Percentiles rank a stretch among this genome's conserved stretches.
These are phyloP conservation scores for Martiniozyma asiatica DNA, from an alignment of 1,139 yeast species.

Conservation along the genomic window DNA sequence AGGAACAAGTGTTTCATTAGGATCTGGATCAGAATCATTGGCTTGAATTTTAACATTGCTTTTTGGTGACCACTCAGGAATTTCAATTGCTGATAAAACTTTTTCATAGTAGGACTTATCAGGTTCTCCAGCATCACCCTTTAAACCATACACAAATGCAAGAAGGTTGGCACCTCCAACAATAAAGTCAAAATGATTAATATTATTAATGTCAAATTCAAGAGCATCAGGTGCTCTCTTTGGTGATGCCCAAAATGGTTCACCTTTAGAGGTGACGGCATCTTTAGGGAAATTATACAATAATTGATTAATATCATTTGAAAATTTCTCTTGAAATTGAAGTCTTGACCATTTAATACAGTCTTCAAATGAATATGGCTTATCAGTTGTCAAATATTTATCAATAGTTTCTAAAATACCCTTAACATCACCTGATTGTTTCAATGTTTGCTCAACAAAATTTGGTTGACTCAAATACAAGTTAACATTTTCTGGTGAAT, in stretches of 20 bases:
- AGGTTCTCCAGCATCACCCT: conserved; percentile 43
- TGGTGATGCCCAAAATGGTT: conserved; percentile 96
- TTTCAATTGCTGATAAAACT: conserved; percentile 40
- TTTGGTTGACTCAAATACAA: conserved; percentile 84
- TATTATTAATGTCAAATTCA: conserved; percentile 59
- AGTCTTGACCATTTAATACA: conserved; percentile 92
- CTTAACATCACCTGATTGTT: conserved; percentile 86
- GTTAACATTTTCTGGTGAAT: conserved; percentile 87
- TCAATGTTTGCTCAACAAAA: conserved; percentile 80
- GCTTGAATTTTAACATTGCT: conserved; percentile 75
- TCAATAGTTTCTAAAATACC: conserved; percentile 72
- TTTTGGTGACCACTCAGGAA: conserved; percentile 63
- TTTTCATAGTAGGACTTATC: conserved; percentile 30
- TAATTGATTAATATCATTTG: conserved; percentile 78
- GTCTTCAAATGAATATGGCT: conserved; percentile 86
- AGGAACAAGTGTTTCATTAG: conserved; percentile 43
- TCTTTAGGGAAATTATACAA: conserved; percentile 90
- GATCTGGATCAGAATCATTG: conserved; percentile 80
- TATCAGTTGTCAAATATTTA: conserved; percentile 49
- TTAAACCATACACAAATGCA: conserved; percentile 82
- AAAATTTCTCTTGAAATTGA: conserved; percentile 76
- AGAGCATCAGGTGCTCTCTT: conserved; percentile 91
- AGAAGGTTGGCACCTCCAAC: conserved; percentile 85
- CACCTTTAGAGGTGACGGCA: conserved; percentile 82
- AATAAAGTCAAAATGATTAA: conserved; percentile 70